Conservation (phyloP, 176 grass and related monocot genomes). For the Cocos nucifera region DNA sequence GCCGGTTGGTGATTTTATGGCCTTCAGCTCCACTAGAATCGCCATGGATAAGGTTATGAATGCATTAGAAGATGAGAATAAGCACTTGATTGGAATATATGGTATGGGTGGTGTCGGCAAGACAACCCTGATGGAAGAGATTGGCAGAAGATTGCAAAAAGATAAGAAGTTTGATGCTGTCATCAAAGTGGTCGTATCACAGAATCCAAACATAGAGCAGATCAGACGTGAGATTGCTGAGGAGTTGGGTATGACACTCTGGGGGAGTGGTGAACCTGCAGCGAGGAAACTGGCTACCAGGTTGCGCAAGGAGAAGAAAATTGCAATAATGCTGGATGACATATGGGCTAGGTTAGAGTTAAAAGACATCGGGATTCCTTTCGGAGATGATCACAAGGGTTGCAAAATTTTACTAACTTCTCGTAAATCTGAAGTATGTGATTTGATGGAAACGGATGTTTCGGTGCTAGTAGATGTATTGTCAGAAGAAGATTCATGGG, state of each 20-base stretch:
- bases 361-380: conserved; percentile 19
- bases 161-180: conserved; percentile 13
- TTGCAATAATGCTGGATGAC: conserved; percentile 25
- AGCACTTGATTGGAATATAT: conserved; percentile 18
- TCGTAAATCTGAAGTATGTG: conserved; percentile 15
- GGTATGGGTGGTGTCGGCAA: conserved; percentile 29
- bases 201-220: conserved; percentile 4
- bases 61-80: conserved; percentile 14
- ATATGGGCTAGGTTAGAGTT: conserved; percentile 22
- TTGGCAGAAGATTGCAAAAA: conserved; percentile 4
- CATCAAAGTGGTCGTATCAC: conserved; percentile 6
- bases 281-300: not conserved
- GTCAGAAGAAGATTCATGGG: conserved; percentile 11
- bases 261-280: not conserved
- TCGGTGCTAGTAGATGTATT: conserved; percentile 6
- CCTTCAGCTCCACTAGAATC: conserved; percentile 5
- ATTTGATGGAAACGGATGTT: conserved; percentile 16
- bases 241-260: not conserved
- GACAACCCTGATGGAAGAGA: conserved; percentile 14
- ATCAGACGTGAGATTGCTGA: conserved; percentile 11
- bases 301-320: conserved; percentile 5
- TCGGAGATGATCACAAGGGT: not conserved
- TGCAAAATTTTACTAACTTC: conserved; percentile 28
- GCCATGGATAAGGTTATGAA: conserved; percentile 2
- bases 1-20: too few relatives aligned